Base-by-base conservation (phyloP, 208 protist genomes). In the Acanthamoeba divionensis region DNA sequence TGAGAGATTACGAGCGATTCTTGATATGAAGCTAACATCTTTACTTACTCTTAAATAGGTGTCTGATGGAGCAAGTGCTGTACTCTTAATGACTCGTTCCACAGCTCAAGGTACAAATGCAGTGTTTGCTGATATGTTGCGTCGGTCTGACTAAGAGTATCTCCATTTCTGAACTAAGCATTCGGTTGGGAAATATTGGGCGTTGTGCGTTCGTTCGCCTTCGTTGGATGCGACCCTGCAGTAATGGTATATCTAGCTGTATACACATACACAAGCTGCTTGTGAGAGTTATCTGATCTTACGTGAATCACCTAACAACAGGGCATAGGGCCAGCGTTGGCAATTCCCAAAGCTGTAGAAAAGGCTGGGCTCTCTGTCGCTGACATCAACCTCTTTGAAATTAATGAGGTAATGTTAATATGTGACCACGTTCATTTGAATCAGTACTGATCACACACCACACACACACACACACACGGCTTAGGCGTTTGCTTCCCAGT, bases 301-400 rank as follows among this genome's bases (percentile, higher is more conserved):
- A n/a, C 82, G 90, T 88, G 73, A 85, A 10, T 47, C 65, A n/a
- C 90, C 90, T 79, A 45, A 55, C 0, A 45, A 75, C 0, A 91
- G 95, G 89, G 89, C 75, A 50, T 97, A 57, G 95, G 95, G 38
- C 95, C 95, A 36, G 92, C 94, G 7, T 92, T 91, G 45, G 95
- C 91, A 31, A 94, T 91, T 26, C 57, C 87, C 31, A 91, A 87
- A 15, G 90, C 93, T 18, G 52, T 96, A 24, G 60, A 91, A 33
- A 62, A 89, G 62, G 92, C 92, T 33, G 93, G 94, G 48, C 89
- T 96, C 2, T 80, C 65, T 5, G 60, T 95, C 5, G 80, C 91
- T n/a, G 95, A 97, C 57, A 93, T 97, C 26, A 94, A 95, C 75
- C 93, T 96, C 2, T 93, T 69, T 45, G 95, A 97, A 86, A 92